A percentile compares a stretch with the other conserved stretches of the same genome.
Conservation (phyloP, 208 protist genomes). For the Acanthamoeba triangularis region DNA sequence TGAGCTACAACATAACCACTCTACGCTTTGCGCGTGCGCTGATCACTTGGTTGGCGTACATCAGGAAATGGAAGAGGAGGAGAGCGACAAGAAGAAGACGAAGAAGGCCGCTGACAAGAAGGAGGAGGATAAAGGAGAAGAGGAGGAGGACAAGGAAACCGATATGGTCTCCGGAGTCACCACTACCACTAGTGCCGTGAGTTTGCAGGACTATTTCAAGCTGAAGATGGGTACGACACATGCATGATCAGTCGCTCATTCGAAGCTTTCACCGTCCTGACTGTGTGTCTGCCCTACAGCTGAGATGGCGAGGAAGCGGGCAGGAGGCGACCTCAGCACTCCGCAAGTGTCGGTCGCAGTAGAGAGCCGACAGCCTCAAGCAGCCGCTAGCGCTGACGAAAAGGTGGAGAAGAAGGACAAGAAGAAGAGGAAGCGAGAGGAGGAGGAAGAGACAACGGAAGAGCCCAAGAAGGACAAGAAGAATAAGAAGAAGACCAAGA, state of each 20-base stretch:
- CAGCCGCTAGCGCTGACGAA: background rate
- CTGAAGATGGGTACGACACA: constrained; percentile 48
- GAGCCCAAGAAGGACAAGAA: background rate
- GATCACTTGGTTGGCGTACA: background rate
- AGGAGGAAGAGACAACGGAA: background rate
- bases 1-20: background rate
- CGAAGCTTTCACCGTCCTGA: background rate
- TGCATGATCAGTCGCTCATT: background rate
- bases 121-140: background rate
- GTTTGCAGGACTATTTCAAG: constrained; percentile 68
- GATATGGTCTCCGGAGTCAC: constrained; percentile 26
- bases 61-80: constrained; percentile 45
- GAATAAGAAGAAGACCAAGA: constrained; percentile 27
- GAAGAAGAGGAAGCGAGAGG: constrained; percentile 38
- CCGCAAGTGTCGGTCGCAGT: background rate
- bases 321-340: background rate
- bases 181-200: constrained; percentile 27
- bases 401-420: background rate
- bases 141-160: constrained; percentile 41
- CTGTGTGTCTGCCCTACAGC: background rate
- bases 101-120: background rate
- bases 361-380: background rate
- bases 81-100: background rate
- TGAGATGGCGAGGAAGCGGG: constrained; percentile 36
- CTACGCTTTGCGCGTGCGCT: background rate